A percentile compares a stretch with the other conserved stretches of the same genome.
phyloP scores from a whole-genome alignment of 73 alveolate genomes.

The Diophrys sp. region DNA sequence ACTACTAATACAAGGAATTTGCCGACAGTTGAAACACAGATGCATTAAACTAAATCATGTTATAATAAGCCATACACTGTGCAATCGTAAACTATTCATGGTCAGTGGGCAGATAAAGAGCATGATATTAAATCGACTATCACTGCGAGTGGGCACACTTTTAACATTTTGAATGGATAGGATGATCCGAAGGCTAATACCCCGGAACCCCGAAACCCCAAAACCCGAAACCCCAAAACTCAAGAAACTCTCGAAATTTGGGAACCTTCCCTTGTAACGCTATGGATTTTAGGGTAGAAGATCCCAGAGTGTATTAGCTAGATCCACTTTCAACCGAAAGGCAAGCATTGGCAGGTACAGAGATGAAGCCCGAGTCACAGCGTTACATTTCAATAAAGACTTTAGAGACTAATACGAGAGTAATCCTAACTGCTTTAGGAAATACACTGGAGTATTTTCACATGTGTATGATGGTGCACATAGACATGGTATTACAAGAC shows the following conservation, averaged over 20 bases:
- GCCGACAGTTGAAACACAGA: no score
- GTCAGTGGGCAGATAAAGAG: background rate
- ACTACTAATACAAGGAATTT: no score
- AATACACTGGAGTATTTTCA: conserved; percentile 71
- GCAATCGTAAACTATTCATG: no score
- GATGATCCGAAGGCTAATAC: conserved; percentile 42
- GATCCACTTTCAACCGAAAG: conserved; percentile 53
- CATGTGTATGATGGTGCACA: conserved; percentile 86
- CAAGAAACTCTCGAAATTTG: conserved; percentile 66
- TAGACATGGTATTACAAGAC: conserved; percentile 72
- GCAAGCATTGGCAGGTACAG: conserved; percentile 67
- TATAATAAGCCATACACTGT: no score
- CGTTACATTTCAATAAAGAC: conserved; percentile 63
- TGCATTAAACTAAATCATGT: no score
- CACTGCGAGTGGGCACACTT: conserved; percentile 56
- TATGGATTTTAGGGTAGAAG: conserved; percentile 58
- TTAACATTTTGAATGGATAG: conserved; percentile 6
- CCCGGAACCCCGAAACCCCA: no score
- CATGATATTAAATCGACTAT: conserved; percentile 38
- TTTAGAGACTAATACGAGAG: conserved; percentile 35
- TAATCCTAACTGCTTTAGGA: conserved; percentile 63
- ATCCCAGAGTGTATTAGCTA: conserved; percentile 42
- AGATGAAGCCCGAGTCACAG: conserved; percentile 57
- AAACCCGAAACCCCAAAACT: no score
- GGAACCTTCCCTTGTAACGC: conserved; percentile 59